Percentiles rank a stretch among this genome's conserved stretches.
Evolutionary conservation across 768 basidiomycete species (phyloP).

Genomic region (Tulasnella sp.): DNA sequence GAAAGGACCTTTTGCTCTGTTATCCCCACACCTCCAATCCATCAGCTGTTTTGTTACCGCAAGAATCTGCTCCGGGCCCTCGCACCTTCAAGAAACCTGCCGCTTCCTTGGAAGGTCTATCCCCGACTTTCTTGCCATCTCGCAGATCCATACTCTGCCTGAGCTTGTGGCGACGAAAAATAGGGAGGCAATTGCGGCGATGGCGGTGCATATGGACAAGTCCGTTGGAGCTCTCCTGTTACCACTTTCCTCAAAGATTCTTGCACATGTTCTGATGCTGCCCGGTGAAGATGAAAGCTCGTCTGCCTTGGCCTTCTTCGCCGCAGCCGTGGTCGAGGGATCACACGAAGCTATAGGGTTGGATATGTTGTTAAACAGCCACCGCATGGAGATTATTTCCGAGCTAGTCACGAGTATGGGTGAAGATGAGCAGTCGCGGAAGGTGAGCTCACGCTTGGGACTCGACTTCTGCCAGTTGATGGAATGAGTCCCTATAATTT

Average conservation of each 20-base stretch:
- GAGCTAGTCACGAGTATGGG: constrained; percentile 76
- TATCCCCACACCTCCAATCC: constrained; percentile 64
- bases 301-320: constrained; percentile 54
- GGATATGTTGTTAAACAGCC: constrained; percentile 54
- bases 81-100: constrained; percentile 59
- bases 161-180: constrained; percentile 62
- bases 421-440: constrained; percentile 47
- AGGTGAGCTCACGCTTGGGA: not conserved
- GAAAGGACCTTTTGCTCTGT: constrained; percentile 60
- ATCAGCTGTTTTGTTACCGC: constrained; percentile 63
- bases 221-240: constrained; percentile 51
- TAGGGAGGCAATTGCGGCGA: constrained; percentile 51
- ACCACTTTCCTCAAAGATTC: constrained; percentile 54
- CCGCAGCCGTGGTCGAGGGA: constrained; percentile 52
- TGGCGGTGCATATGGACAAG: constrained; percentile 52
- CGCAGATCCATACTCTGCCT: constrained; percentile 63
- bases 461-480: constrained; percentile 17
- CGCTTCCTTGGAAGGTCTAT: constrained; percentile 59
- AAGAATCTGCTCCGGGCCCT: constrained; percentile 55
- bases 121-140: constrained; percentile 59
- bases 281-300: constrained; percentile 46
- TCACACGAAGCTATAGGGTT: constrained; percentile 44
- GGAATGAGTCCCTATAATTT: constrained; percentile 40
- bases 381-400: constrained; percentile 63
- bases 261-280: constrained; percentile 64